Evolutionary conservation across 352 stramenopile species (phyloP).

Genomic region (Globisporangium takayamanum): DNA sequence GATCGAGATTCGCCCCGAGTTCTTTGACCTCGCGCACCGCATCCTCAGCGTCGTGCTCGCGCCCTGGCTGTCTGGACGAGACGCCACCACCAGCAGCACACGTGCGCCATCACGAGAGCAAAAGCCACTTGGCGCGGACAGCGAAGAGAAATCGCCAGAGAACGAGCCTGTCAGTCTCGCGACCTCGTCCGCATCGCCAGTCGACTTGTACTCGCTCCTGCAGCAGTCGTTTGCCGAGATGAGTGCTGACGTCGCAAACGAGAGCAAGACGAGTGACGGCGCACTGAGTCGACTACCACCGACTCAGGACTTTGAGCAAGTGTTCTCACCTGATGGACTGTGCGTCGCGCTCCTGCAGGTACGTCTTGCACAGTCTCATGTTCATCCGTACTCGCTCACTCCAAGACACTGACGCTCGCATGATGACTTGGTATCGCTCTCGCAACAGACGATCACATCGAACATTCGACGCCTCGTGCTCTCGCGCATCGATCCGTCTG

Average conservation of each 20-base stretch:
- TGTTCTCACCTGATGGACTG: slow-evolving; percentile 55
- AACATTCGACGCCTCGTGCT: slow-evolving; percentile 80
- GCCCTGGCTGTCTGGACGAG: slow-evolving; percentile 33
- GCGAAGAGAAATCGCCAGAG: slow-evolving; percentile 8
- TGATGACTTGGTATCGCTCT: background rate
- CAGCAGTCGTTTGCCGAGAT: slow-evolving; percentile 15
- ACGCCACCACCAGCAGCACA: background rate
- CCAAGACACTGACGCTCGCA: background rate
- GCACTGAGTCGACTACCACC: slow-evolving; percentile 2
- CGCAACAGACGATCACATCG: slow-evolving; percentile 53
- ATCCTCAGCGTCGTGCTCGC: slow-evolving; percentile 52
- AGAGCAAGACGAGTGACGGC: background rate
- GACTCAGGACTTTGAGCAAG: slow-evolving; percentile 5
- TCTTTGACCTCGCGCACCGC: slow-evolving; percentile 66
- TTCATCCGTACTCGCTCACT: background rate
- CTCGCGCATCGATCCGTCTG: slow-evolving; percentile 62
- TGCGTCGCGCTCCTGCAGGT: slow-evolving; percentile 67
- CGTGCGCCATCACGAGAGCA: too few species aligned
- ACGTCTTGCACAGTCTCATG: background rate
- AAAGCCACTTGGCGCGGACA: too few species aligned
- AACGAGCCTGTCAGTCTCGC: slow-evolving; percentile 1
- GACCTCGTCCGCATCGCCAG: background rate
- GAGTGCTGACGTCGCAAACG: slow-evolving; percentile 1
- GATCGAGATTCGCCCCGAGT: slow-evolving; percentile 70
- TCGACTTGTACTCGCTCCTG: slow-evolving; percentile 16